Base-by-base conservation (phyloP, 2,329 filamentous ascomycete genomes). In the Bipolaris sorokiniana region DNA sequence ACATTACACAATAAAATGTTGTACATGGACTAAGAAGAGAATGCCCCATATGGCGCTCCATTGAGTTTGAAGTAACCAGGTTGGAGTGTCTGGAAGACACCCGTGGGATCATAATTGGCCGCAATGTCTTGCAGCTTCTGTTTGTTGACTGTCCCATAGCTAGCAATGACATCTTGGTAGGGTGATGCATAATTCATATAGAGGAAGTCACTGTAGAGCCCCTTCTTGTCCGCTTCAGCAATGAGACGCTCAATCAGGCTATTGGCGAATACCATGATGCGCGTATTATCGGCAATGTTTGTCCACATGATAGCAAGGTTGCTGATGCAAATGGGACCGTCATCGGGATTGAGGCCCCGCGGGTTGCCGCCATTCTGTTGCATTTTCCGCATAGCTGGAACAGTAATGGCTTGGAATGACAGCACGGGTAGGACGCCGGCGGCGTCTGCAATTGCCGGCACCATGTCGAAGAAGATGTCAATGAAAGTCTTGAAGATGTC, bases 121-220 rank as follows among this genome's bases (percentile, higher is more conserved):
- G 64, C 55, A 37, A 70, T 56, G 9, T 45, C 37, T 48, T 61
- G 58, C 47, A 68, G 36, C 26, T 58, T 68, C 48, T 66, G 52
- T 54, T 72, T 61, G 49, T 78, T 81, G 5, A 56, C 63, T 16
- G 61, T 41, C 0, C 80, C 80, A 58, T 82, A 83, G 33, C 76
- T 74, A 4, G 62, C 57, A 37, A 82, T 64, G 4, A 78, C 74
- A 58, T 78, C 74, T 62, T 82, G 79, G 54, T 73, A 77, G 55
- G 72, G 68, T 42, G 72, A 76, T 10, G 78, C 80, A 57, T 82
- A 82, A 61, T 82, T 82, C 76, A 81, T 78, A 62, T 82, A 82
- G 28, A 81, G 62, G 52, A 73, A 63, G 37, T 69, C 59, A 26
- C 56, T 54, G 16, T 56, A 51, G 38, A 64, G 44, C 20, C 51